Base-by-base conservation (phyloP, 139 green algal genomes). In the Haematococcus lacustris region DNA sequence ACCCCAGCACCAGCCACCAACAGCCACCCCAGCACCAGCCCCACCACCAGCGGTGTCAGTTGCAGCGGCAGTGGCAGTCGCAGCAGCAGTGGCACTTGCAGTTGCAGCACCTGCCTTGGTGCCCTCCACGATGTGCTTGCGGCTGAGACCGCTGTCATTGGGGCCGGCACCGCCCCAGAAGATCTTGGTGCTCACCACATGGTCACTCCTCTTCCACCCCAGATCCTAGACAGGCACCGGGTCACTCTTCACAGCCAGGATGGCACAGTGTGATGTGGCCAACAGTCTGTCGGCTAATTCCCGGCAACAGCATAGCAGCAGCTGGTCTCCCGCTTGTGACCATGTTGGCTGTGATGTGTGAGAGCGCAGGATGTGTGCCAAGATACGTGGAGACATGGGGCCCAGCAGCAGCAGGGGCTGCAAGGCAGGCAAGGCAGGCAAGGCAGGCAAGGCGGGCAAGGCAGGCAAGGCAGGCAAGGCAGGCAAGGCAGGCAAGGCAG, bases 91-190 rank as follows among this genome's bases (percentile, higher is more conserved):
- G 9, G 43, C 43, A 17, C n/a, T n/a, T n/a, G n/a, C n/a, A 53
- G 43, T 53, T 9, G 43, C 43, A 53, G 43, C 43, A 53, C 9
- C 43, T 53, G 43, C 86, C 88, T 87, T 85, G 5, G 78, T 85
- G 39, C 92, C 91, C 76, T 97, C 91, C 0, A 97, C 77, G 68
- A 97, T 86, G 78, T 97, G 91, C 79, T 97, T 97, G 30, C 91
- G 77, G 32, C 74, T 88, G n/a, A 96, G 84, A 3, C 91, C 91
- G 61, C 67, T 82, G 74, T 87, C 81, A 66, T 88, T 94, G 66
- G 81, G 80, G 0, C 78, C 85, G n/a, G 50, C 71, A 25, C 85
- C 86, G 35, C 86, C 88, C 85, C 84, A 92, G 68, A 93, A 95
- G 23, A 96, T 77, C 74, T 97, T 96, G 66, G 91, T 96, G 51